phyloP scores from a whole-genome alignment of 768 basidiomycete species.

The Boletales sp. region DNA sequence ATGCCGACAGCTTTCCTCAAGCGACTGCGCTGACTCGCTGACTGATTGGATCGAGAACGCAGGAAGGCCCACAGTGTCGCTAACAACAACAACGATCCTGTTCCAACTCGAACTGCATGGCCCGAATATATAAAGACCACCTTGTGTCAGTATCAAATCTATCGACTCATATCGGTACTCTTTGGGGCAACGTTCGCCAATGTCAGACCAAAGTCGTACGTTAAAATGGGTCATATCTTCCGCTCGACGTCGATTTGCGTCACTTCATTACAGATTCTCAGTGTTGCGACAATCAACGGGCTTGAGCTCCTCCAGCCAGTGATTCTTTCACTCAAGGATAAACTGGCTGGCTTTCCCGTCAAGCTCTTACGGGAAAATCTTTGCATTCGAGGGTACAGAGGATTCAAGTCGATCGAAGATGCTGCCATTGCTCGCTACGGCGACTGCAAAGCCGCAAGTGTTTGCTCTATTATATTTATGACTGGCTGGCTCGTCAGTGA shows the following conservation, averaged over 20 bases:
- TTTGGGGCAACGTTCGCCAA: slow-evolving; percentile 11
- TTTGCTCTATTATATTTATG: neutral
- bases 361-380: slow-evolving; percentile 16
- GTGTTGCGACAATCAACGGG: slow-evolving; percentile 9
- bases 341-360: slow-evolving; percentile 6
- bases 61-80: too few relatives aligned
- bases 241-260: too few relatives aligned
- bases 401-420: slow-evolving; percentile 15
- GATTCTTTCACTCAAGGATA: slow-evolving; percentile 3
- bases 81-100: too few relatives aligned
- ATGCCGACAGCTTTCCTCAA: too few relatives aligned
- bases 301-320: slow-evolving; percentile 9
- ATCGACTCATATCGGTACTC: slow-evolving; percentile 9
- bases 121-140: too few relatives aligned
- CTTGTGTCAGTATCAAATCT: too few relatives aligned
- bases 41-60: too few relatives aligned
- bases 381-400: slow-evolving; percentile 17
- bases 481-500: slow-evolving; percentile 5
- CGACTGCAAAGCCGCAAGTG: neutral
- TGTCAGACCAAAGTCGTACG: slow-evolving; percentile 16
- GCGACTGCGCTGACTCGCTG: too few relatives aligned
- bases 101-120: too few relatives aligned
- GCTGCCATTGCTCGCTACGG: slow-evolving; percentile 16
- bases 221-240: neutral
- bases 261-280: neutral